Evolutionary conservation across 1,284 basidiomycete genomes (phyloP).

Genomic region (Gomphus sp.): DNA sequence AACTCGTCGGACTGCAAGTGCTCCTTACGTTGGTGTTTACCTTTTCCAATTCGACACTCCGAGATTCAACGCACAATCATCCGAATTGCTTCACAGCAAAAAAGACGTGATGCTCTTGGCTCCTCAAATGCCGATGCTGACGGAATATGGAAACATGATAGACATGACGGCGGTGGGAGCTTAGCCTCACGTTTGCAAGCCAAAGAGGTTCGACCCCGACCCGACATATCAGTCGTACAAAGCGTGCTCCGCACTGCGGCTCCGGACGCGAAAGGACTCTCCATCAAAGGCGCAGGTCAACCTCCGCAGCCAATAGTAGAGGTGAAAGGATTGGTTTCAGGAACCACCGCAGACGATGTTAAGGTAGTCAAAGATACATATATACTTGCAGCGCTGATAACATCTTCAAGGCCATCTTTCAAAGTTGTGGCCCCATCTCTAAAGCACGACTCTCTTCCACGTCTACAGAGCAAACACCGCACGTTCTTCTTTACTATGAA

Average conservation of each 20-base stretch:
- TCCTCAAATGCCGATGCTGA: constrained; percentile 60
- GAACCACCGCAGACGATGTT: constrained; percentile 79
- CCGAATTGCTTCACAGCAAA: constrained; percentile 14
- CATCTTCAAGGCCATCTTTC: constrained; percentile 62
- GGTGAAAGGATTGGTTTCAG: constrained; percentile 63
- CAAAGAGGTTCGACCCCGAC: constrained; percentile 21
- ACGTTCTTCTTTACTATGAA: constrained; percentile 70
- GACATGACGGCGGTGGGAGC: constrained; percentile 53
- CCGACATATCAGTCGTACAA: constrained; percentile 33
- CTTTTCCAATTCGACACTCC: constrained; percentile 7
- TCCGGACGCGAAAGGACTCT: constrained; percentile 32
- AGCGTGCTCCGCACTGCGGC: constrained; percentile 43
- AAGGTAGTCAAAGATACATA: constrained; percentile 29
- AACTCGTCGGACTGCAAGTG: constrained; percentile 5
- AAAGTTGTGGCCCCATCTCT: constrained; percentile 63
- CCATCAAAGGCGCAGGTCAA: constrained; percentile 66
- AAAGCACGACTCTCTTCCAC: constrained; percentile 37
- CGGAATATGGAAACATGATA: constrained; percentile 62
- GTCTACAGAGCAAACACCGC: constrained; percentile 35
- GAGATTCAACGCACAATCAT: constrained; percentile 7
- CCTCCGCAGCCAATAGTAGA: constrained; percentile 60
- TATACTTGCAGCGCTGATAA: not conserved
- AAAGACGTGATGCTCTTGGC: constrained; percentile 15
- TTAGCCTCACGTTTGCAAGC: constrained; percentile 51
- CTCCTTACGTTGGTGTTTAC: constrained; percentile 12